phyloP scores from a whole-genome alignment of 129 eudicot genomes.

The Helianthus annuus region DNA sequence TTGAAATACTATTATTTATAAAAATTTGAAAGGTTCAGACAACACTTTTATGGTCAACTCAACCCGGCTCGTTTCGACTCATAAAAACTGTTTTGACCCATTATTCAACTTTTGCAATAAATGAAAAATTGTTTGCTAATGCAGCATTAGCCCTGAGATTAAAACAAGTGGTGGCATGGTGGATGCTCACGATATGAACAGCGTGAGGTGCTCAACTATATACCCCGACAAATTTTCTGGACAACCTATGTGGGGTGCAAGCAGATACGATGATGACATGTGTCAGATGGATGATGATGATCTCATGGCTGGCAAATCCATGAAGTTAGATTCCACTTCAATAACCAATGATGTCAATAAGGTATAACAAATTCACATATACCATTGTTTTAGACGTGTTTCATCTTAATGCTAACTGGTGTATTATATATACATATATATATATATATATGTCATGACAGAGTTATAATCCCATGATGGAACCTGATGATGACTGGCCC shows the following conservation, averaged over 20 bases:
- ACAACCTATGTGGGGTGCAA: slow-evolving; percentile 58
- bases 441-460: slow-evolving; percentile 16
- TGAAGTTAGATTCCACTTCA: slow-evolving; percentile 37
- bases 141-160: slow-evolving; percentile 55
- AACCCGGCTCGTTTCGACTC: background rate
- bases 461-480: slow-evolving; percentile 92
- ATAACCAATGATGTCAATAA: slow-evolving; percentile 50
- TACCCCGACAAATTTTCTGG: slow-evolving; percentile 56
- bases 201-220: slow-evolving; percentile 74
- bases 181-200: slow-evolving; percentile 42
- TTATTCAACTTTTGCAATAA: slow-evolving; percentile 4
- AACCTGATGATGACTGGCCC: slow-evolving; percentile 85
- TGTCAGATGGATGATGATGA: slow-evolving; percentile 87
- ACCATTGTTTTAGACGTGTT: background rate
- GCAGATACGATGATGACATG: slow-evolving; percentile 81
- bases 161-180: slow-evolving; percentile 48
- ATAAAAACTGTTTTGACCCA: background rate
- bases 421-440: background rate
- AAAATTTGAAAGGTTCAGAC: background rate
- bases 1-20: background rate
- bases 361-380: slow-evolving; percentile 41
- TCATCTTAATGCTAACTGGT: slow-evolving; percentile 8
- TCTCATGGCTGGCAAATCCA: slow-evolving; percentile 49
- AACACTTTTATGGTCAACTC: slow-evolving; percentile 1
- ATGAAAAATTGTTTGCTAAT: slow-evolving; percentile 24